Percentiles rank a stretch among this genome's conserved stretches.
Evolutionary conservation across 805 yeast species (phyloP).

Genomic region (Candida khao-thaluensis): DNA sequence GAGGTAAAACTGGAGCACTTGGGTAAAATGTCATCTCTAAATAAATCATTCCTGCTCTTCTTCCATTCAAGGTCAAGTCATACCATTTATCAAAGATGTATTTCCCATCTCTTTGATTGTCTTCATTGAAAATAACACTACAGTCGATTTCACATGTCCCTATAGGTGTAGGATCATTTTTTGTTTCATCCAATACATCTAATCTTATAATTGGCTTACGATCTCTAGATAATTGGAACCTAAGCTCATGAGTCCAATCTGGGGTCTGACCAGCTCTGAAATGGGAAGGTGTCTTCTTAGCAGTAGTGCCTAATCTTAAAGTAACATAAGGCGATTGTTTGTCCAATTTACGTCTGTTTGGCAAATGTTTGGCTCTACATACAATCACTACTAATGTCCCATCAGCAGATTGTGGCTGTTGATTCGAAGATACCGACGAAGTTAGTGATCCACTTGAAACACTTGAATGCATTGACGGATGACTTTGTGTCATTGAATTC

Average conservation of each 20-base stretch:
- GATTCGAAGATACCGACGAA: neutral
- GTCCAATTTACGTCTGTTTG: constrained; percentile 81
- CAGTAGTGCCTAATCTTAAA: constrained; percentile 75
- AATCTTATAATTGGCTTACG: constrained; percentile 63
- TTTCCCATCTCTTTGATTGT: constrained; percentile 49
- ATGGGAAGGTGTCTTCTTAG: constrained; percentile 74
- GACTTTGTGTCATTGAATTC: too few relatives aligned
- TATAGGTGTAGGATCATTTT: constrained; percentile 80
- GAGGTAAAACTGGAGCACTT: constrained; percentile 42
- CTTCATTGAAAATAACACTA: constrained; percentile 59
- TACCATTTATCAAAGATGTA: constrained; percentile 90
- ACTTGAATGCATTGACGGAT: constrained; percentile 3
- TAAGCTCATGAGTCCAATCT: constrained; percentile 73
- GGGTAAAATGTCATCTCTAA: constrained; percentile 93
- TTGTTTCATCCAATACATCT: constrained; percentile 80
- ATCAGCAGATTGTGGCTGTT: constrained; percentile 35
- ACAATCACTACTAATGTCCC: constrained; percentile 72
- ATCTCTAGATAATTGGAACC: constrained; percentile 65
- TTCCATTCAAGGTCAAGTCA: constrained; percentile 60
- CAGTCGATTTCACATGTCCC: constrained; percentile 82
- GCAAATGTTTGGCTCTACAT: constrained; percentile 78
- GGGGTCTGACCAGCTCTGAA: constrained; percentile 95
- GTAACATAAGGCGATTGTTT: constrained; percentile 93
- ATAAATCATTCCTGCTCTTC: constrained; percentile 84
- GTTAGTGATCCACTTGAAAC: neutral